Evolutionary conservation across 257 asterid species (phyloP).

Genomic region (Solanum etuberosum): DNA sequence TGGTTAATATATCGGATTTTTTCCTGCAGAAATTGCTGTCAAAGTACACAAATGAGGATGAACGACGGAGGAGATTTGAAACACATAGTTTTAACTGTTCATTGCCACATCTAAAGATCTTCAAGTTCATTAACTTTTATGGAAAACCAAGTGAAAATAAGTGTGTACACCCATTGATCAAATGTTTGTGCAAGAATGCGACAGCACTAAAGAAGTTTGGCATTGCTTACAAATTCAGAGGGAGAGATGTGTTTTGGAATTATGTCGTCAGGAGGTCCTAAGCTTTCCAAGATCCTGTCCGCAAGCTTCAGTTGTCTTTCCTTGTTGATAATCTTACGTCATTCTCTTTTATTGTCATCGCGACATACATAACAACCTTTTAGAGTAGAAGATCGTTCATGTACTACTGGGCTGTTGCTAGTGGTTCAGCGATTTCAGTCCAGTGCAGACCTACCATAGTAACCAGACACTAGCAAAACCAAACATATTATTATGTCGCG

Average conservation of each 20-base stretch:
- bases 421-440: not conserved
- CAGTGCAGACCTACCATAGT: not conserved
- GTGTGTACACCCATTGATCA: not conserved
- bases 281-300: not conserved
- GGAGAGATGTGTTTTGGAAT: not conserved
- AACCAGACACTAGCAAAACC: constrained; percentile 2
- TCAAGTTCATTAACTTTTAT: not conserved
- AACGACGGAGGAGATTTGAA: not conserved
- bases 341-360: not conserved
- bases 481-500: constrained; percentile 4
- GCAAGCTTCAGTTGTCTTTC: not conserved
- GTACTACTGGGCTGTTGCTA: not conserved
- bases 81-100: not conserved
- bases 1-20: not conserved
- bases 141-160: not conserved
- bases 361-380: not conserved
- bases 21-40: not conserved
- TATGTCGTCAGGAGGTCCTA: not conserved
- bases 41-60: not conserved
- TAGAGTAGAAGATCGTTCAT: not conserved
- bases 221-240: not conserved
- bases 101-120: not conserved
- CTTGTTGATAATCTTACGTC: not conserved
- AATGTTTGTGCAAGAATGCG: not conserved
- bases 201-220: not conserved